Evolutionary conservation across 768 basidiomycete species (phyloP), one percentile per base, ranked within the genome.

Genomic region (Russula olivacea): DNA sequence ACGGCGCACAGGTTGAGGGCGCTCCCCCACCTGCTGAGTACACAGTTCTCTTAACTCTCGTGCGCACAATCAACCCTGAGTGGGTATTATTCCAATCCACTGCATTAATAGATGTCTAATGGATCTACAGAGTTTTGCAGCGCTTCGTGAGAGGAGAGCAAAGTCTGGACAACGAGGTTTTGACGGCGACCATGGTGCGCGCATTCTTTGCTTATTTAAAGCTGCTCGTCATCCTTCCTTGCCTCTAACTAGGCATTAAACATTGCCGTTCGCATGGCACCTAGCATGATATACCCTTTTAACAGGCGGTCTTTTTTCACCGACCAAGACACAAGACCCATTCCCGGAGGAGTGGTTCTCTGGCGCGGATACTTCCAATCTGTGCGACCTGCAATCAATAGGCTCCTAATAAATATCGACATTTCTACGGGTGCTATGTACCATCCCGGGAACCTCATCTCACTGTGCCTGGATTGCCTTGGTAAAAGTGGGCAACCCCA

Each of bases 361-460:
- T 89, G 88, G 88, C 79, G 89, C 2, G 90, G 90, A 0, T 90
- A 88, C 60, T 91, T 91, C 71, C 90, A 92, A 70, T 88, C 86
- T 0, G 79, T 90, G 12, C 79, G 90, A 19, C 89, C 89, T 0
- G 81, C 82, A 0, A 78, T 84, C 12, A 82, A 82, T 0, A 74
- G 75, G 0, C 79, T 92, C 66, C 70, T 90, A 30, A 76, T 91
- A 65, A 92, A 91, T 61, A 77, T 92, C 65, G 89, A 92, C 66
- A 87, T 88, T 38, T 82, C 85, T 0, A 88, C 88, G 0, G 89
- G 84, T 0, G 80, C 83, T 28, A 88, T 92, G 86, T 91, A 87
- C 70, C 82, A 81, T 65, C 73, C 80, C 0, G 90, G 91, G 0
- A 70, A 76, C 0, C 76, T 91, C 2, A 73, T 88, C 55, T 71